Percentiles rank a stretch among this genome's conserved stretches.
These are phyloP conservation scores for Pouteria glomerata DNA, from an alignment of 148 eudicot genomes.

Conservation along the genomic window DNA sequence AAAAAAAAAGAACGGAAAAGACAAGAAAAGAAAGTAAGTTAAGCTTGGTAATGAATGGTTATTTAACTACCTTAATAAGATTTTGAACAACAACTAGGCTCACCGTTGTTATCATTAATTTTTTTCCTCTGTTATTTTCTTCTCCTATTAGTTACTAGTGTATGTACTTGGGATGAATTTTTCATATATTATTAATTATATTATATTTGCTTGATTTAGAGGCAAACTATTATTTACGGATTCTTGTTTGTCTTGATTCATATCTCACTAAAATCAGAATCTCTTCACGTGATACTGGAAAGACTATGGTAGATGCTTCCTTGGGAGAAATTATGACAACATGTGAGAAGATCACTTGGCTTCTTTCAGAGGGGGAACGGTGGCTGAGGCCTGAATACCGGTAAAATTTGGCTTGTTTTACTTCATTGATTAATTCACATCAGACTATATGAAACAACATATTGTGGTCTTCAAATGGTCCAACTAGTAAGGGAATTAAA, in stretches of 20 bases:
- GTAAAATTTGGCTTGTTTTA: conserved; percentile 26
- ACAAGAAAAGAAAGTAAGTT: too few relatives aligned
- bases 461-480: background rate
- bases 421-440: background rate
- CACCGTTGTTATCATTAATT: background rate
- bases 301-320: conserved; percentile 99
- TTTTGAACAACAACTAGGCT: background rate
- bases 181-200: background rate
- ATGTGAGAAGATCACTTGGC: conserved; percentile 97
- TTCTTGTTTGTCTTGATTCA: background rate
- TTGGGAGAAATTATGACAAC: conserved; percentile 99
- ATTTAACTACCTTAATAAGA: background rate
- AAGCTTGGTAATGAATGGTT: background rate
- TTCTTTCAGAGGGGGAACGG: conserved; percentile 92
- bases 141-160: background rate
- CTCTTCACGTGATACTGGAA: conserved; percentile 99
- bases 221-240: background rate
- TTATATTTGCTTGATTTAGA: conserved; percentile 5
- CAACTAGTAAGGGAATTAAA: background rate
- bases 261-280: conserved; percentile 36
- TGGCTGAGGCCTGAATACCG: conserved; percentile 98
- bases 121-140: background rate
- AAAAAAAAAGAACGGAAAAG: too few relatives aligned
- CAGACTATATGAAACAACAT: background rate
- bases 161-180: background rate